Conservation (phyloP, 495 filamentous ascomycete species). For the Xylaria curta region DNA sequence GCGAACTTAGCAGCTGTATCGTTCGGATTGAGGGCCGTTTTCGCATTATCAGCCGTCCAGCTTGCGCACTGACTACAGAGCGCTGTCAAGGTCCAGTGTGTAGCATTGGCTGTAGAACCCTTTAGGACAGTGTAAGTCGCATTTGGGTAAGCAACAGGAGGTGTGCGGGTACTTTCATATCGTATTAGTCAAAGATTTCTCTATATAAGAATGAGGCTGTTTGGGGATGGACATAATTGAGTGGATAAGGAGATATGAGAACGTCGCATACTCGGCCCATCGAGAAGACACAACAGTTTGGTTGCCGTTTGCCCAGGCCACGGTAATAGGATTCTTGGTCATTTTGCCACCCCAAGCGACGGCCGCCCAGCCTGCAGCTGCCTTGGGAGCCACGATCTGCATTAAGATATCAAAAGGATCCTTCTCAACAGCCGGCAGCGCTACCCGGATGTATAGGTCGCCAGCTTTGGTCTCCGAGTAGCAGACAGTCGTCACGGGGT, state of each 20-base stretch:
- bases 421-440: constrained; percentile 51
- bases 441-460: constrained; percentile 49
- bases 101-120: constrained; percentile 51
- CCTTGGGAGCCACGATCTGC: constrained; percentile 51
- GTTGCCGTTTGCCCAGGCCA: constrained; percentile 54
- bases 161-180: constrained; percentile 41
- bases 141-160: constrained; percentile 48
- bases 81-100: constrained; percentile 57
- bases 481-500: constrained; percentile 46
- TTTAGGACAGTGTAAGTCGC: constrained; percentile 53
- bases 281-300: constrained; percentile 49
- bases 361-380: constrained; percentile 52
- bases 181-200: constrained; percentile 18
- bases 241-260: not conserved
- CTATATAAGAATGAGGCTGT: not conserved
- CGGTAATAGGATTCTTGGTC: constrained; percentile 55
- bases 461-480: constrained; percentile 45
- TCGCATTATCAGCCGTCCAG: constrained; percentile 33
- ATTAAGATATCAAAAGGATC: constrained; percentile 56
- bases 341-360: constrained; percentile 59
- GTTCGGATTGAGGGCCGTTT: constrained; percentile 40
- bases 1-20: constrained; percentile 27
- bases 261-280: constrained; percentile 49
- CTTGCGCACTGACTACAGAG: constrained; percentile 53
- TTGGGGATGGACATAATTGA: not conserved